phyloP scores from a whole-genome alignment of 140 eudicot genomes.

The Stevia rebaudiana region DNA sequence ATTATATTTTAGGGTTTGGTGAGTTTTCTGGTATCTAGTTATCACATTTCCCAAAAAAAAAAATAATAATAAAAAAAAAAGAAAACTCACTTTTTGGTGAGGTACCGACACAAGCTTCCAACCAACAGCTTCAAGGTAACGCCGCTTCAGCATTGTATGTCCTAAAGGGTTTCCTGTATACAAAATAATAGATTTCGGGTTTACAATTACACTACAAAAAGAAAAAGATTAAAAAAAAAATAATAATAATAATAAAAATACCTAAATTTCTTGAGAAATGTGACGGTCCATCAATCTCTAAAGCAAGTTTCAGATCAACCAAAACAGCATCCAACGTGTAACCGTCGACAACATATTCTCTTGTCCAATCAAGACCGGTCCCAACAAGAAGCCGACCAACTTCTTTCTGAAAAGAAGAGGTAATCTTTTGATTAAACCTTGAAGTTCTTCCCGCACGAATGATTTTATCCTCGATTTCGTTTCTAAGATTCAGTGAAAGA shows the following conservation, averaged over 20 bases:
- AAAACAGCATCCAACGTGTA: conserved; percentile 88
- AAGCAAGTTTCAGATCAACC: conserved; percentile 62
- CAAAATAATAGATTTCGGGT: neutral
- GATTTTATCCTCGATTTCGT: conserved; percentile 61
- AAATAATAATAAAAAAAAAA: neutral
- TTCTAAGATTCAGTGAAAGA: conserved; percentile 42
- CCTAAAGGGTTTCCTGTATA: conserved; percentile 76
- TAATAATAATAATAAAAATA: too few relatives aligned
- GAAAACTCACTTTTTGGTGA: conserved; percentile 69
- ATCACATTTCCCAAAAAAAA: too few relatives aligned
- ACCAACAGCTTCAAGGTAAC: conserved; percentile 79
- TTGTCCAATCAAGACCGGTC: conserved; percentile 87
- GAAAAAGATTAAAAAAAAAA: neutral
- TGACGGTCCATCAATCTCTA: conserved; percentile 92
- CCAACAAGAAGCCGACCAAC: conserved; percentile 71
- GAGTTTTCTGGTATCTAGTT: neutral
- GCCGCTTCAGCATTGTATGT: conserved; percentile 75
- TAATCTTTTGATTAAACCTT: conserved; percentile 76
- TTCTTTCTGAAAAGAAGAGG: conserved; percentile 89
- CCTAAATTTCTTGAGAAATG: conserved; percentile 94
- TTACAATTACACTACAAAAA: neutral
- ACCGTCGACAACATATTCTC: conserved; percentile 67
- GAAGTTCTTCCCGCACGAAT: conserved; percentile 67
- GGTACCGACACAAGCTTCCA: conserved; percentile 77
- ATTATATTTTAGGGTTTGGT: neutral